Evolutionary conservation across 2,329 filamentous ascomycete species (phyloP), one percentile per base, ranked within the genome.

Genomic region (Cryphonectria nitschkei): DNA sequence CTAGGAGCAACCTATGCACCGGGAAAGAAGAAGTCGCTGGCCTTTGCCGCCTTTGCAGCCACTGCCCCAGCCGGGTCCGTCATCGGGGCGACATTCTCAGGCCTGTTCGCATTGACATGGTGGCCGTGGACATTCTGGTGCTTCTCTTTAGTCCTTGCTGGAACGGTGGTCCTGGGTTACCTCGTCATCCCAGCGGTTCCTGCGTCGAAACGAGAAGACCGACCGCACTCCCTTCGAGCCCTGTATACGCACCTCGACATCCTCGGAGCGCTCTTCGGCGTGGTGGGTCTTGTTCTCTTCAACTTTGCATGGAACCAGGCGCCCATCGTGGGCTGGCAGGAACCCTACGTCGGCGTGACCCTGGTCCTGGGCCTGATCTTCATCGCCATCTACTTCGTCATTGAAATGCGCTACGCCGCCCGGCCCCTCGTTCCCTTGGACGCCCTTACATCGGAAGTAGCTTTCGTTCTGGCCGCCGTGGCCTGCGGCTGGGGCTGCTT

Each of bases 241-340:
- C 52, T 70, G 0, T 70, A 77, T 56, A 52, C 70, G 22, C 73
- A 73, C 7, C 73, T 78, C 16, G 78, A 79, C 63, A 65, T 77
- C 7, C 70, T 75, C 8, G 78, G 76, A 11, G 73, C 73, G 1
- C 11, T 74, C 4, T 61, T 72, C 1, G 87, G 87, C 3, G 81
- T 89, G 43, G 79, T 80, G 0, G 85, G 81, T 0, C 80, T 89
- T 43, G 80, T 88, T 1, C 78, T 89, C 9, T 79, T 89, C 76
- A 89, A 89, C 75, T 84, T 89, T 70, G 84, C 87, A 1, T 89
- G 86, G 86, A 89, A 89, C 74, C 86, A 89, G 75, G 87, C 84
- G 0, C 82, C 84, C 0, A 79, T 85, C 0, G 84, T 84, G 16
- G 85, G 85, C 1, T 89, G 87, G 87, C 68, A 77, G 13, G 77